These are phyloP conservation scores for Pseudisothecium myosuroides DNA, from an alignment of 225 moss, liverwort and hornwort genomes.

Conservation along the genomic window DNA sequence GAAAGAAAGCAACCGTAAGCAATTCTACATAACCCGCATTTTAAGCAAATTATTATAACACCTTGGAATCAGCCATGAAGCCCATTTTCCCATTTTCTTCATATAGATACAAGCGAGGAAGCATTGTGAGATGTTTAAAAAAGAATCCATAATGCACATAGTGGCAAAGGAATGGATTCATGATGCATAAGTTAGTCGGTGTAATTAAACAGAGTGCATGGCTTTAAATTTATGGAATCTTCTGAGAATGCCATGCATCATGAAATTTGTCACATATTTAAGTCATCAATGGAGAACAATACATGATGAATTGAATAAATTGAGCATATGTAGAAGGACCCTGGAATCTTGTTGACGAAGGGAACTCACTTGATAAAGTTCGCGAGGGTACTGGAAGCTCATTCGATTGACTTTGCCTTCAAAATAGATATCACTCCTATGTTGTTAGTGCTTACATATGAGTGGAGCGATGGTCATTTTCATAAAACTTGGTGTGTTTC, in stretches of 20 bases:
- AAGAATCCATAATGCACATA: not conserved
- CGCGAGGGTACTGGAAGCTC: too few relatives aligned
- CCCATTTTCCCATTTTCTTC: too few relatives aligned
- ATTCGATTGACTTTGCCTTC: too few relatives aligned
- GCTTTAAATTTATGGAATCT: not conserved
- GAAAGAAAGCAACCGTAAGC: not conserved
- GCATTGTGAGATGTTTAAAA: not conserved
- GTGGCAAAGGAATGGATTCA: not conserved
- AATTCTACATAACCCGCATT: not conserved
- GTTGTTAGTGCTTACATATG: too few relatives aligned
- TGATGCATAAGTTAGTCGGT: not conserved
- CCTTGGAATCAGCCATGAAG: not conserved
- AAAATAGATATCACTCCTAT: too few relatives aligned
- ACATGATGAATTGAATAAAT: not conserved
- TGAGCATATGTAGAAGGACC: not conserved
- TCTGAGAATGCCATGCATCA: not conserved
- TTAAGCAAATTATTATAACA: not conserved
- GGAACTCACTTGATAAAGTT: slow-evolving; percentile 46
- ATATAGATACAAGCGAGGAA: not conserved
- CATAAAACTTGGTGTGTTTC: too few relatives aligned
- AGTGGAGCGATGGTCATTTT: too few relatives aligned
- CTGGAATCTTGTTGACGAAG: not conserved
- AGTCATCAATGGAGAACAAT: not conserved
- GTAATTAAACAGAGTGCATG: not conserved
- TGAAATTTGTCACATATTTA: not conserved